Evolutionary conservation across 306 rosid species (phyloP), one percentile per base, ranked within the genome.

Genomic region (Lagenaria siceraria): DNA sequence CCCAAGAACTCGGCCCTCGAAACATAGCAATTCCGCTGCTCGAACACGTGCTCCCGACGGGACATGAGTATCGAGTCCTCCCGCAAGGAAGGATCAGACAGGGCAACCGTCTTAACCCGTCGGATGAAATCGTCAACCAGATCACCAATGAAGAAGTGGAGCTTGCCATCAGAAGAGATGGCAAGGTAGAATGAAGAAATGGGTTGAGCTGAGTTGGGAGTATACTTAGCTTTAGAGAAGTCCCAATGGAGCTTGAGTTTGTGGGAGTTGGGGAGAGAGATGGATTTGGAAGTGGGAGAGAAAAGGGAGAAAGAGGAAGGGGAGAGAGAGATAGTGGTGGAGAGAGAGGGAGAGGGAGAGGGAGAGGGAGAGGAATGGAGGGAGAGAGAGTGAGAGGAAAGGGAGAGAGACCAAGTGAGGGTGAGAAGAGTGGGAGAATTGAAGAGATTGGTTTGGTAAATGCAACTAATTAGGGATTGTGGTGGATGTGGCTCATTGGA

Each of bases 11-110:
- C 56, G 1, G 6, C 21, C 9, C 74, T 40, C n/a, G 74, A 68
- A 12, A 71, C 76, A 81, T 88, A 64, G 15, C 8, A 90, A 63
- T 73, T 87, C 83, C 81, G 77, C 21, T 81, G 84, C 17, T 91
- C 93, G 25, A 92, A 92, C 82, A 86, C 88, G 11, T 92, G 97
- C 35, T 90, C 97, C 51, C 97, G 78, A 78, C 90, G 81, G 0
- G 97, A 92, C 69, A 92, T 74, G 11, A 90, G 68, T 21, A 54
- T 65, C n/a, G 87, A 51, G 8, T 86, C 84, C 24, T 53, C 1
- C 15, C 56, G 64, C 0, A 22, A 17, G 33, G 33, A 11, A 38
- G 33, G 81, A 18, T 35, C 78, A 10, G 76, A 43, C 29, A 60
- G 0, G 33, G 48, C n/a, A 55, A 81, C 6, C 1, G 43, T 4